A percentile compares a stretch with the other conserved stretches of the same genome.
Conservation (phyloP, 1,139 yeast species). For the Sugiyamaella pinicola region DNA sequence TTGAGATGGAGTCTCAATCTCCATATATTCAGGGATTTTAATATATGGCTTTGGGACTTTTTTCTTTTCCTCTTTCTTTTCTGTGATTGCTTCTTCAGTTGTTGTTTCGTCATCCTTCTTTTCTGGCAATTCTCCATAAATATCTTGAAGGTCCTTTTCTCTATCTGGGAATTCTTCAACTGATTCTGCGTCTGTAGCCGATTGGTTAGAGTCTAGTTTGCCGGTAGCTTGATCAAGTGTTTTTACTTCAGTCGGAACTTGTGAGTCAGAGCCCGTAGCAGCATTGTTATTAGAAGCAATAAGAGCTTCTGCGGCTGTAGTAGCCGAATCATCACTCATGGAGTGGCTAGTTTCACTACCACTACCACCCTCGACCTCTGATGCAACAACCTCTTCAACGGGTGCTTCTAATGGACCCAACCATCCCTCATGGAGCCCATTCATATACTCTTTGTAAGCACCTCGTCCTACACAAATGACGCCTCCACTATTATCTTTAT, state of each 20-base stretch:
- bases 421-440: slow-evolving; percentile 92
- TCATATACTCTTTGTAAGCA: slow-evolving; percentile 87
- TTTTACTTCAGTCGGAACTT: not conserved
- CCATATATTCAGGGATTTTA: slow-evolving; percentile 54
- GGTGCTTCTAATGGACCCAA: slow-evolving; percentile 74
- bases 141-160: slow-evolving; percentile 30
- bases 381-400: slow-evolving; percentile 16
- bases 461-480: slow-evolving; percentile 93
- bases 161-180: slow-evolving; percentile 33
- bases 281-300: not conserved
- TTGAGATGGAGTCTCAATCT: slow-evolving; percentile 64
- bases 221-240: slow-evolving; percentile 21
- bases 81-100: slow-evolving; percentile 38
- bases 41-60: slow-evolving; percentile 70
- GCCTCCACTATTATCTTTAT: slow-evolving; percentile 61
- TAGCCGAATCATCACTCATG: slow-evolving; percentile 7
- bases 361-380: slow-evolving; percentile 20
- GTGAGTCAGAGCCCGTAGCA: no score
- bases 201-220: not conserved
- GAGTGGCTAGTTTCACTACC: slow-evolving; percentile 21
- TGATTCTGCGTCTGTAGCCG: not conserved
- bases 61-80: slow-evolving; percentile 42
- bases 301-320: not conserved
- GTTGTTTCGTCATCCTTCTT: slow-evolving; percentile 19
- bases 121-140: slow-evolving; percentile 28